phyloP scores from a whole-genome alignment of 2,329 filamentous ascomycete species.

The Beauveria sp. region DNA sequence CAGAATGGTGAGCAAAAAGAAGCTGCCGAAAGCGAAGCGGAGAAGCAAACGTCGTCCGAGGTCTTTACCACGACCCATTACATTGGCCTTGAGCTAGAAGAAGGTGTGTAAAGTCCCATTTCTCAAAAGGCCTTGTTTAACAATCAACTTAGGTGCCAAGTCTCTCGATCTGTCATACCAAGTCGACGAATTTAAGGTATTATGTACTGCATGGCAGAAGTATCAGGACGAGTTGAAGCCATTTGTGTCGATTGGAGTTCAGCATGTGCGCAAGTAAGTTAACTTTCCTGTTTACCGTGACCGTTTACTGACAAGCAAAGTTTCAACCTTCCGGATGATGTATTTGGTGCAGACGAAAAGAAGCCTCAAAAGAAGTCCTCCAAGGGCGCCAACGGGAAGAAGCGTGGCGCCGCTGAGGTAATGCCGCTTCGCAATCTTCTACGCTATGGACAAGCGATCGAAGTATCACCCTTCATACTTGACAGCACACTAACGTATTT shows the following conservation, averaged over 20 bases:
- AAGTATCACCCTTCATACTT: background rate
- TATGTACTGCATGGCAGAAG: constrained; percentile 67
- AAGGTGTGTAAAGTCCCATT: constrained; percentile 47
- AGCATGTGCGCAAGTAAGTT: constrained; percentile 76
- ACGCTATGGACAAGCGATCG: constrained; percentile 7
- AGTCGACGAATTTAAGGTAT: constrained; percentile 78
- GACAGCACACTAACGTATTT: background rate
- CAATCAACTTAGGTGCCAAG: constrained; percentile 46
- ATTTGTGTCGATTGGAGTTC: constrained; percentile 60
- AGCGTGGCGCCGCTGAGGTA: constrained; percentile 43
- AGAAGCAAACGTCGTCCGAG: constrained; percentile 29
- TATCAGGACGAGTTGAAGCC: constrained; percentile 65
- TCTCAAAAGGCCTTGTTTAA: background rate
- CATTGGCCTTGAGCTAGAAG: constrained; percentile 73
- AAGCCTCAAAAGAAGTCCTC: constrained; percentile 56
- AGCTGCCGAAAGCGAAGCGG: constrained; percentile 37
- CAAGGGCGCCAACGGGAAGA: constrained; percentile 36
- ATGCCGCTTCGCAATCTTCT: constrained; percentile 18
- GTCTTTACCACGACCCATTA: constrained; percentile 92
- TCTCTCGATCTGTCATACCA: constrained; percentile 72
- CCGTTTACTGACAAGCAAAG: constrained; percentile 26
- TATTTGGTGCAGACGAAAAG: constrained; percentile 74
- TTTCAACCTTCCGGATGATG: constrained; percentile 79
- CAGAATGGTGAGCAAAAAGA: constrained; percentile 39
- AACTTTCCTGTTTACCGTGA: constrained; percentile 12